Evolutionary conservation across 2,329 filamentous ascomycete species (phyloP), one percentile per base, ranked within the genome.

Genomic region (Diaporthe ampelina): DNA sequence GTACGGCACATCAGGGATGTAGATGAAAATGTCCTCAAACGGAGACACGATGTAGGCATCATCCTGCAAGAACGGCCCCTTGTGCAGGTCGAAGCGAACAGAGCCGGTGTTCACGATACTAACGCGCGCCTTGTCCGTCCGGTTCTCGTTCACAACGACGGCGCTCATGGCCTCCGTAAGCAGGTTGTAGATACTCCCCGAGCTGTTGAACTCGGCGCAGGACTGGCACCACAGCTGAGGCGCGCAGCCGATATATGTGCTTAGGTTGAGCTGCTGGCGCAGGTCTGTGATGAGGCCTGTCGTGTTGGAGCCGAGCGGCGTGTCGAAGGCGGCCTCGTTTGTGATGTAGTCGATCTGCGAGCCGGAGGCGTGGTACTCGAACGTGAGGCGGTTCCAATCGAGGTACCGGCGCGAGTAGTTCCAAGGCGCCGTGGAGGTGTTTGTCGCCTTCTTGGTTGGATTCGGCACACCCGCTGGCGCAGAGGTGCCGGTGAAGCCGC

Each of bases 351-450:
- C 54, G 9, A 58, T 58, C 73, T 77, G 68, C 59, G 74, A 75
- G 13, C 85, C 86, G n/a, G 84, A 81, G 4, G 90, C 87, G 79
- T 93, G 91, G 78, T 91, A 92, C 74, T 88, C 86, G 77, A 93
- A 93, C 0, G 90, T 91, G n/a, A 86, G 83, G 7, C 90, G 87
- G 80, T 93, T 93, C 88, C 91, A 93, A 82, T 94, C 92, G 13
- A 94, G 85, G 78, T 93, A 93, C 32, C 91, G 87, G 10, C 91
- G 88, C 4, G 88, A 87, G 78, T 89, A 92, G 11, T 81, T 77
- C 73, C 83, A 84, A 56, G 83, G 83, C 9, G 86, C 81, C 1
- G 81, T 83, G 13, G 82, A 82, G 69, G 80, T 83, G 6, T 79
- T 76, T 1, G 78, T 81, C 2, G 85, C 86, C 68, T 83, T 85